Conservation (phyloP, 208 protist genomes). For the Angomonas deanei region DNA sequence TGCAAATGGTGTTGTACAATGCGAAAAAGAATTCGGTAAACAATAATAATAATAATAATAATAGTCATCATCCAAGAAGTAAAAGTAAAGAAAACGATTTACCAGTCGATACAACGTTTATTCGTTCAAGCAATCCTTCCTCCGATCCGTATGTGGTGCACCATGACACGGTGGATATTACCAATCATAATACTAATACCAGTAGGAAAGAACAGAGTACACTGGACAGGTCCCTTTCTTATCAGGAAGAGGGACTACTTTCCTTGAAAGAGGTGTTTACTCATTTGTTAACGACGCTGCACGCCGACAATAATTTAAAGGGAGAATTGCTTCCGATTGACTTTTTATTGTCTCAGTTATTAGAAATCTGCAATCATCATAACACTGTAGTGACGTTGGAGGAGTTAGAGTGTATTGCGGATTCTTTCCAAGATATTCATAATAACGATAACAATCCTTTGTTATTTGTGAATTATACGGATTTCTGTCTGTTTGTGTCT, state of each 20-base stretch:
- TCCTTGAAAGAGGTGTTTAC: background rate
- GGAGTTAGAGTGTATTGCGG: background rate
- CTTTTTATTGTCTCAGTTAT: no score
- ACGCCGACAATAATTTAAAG: background rate
- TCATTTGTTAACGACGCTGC: background rate
- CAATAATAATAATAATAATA: background rate
- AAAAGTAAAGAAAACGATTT: no score
- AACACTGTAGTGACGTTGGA: no score
- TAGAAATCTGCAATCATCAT: no score
- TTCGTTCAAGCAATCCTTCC: no score
- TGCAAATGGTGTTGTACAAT: background rate
- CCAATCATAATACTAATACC: no score
- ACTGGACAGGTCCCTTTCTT: no score
- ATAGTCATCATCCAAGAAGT: background rate
- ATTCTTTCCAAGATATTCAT: background rate
- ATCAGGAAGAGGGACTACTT: background rate
- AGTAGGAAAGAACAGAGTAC: background rate
- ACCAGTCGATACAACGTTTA: no score
- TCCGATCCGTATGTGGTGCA: no score
- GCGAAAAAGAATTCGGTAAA: no score
- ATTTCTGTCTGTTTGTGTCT: conserved; percentile 68
- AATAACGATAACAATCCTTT: no score
- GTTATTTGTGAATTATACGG: conserved; percentile 16
- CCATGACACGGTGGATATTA: no score
- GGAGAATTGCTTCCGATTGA: background rate